These are phyloP conservation scores for Calonectria pseudoturangicola DNA, from an alignment of 2,329 filamentous ascomycete species.

Conservation along the genomic window DNA sequence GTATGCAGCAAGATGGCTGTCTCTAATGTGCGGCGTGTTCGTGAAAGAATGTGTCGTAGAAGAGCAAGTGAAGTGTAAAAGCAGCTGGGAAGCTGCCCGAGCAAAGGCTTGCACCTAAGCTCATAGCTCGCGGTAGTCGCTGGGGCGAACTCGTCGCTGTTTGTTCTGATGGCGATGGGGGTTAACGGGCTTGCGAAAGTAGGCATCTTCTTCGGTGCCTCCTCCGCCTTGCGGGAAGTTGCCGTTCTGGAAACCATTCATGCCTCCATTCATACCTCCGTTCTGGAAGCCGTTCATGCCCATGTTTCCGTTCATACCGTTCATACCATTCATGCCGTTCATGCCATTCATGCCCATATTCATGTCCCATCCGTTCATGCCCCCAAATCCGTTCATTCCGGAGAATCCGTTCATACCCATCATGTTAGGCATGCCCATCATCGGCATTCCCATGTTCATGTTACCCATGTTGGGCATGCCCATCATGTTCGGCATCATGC, in stretches of 20 bases:
- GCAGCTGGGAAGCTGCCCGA: neutral
- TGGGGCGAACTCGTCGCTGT: constrained; percentile 86
- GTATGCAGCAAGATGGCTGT: constrained; percentile 28
- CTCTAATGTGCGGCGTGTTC: constrained; percentile 25
- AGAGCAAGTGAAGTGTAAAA: constrained; percentile 27
- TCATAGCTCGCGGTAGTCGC: constrained; percentile 91
- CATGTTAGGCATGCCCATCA: constrained; percentile 58
- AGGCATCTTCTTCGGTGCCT: constrained; percentile 88
- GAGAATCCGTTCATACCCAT: constrained; percentile 58
- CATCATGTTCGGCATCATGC: constrained; percentile 60
- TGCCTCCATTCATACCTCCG: constrained; percentile 55
- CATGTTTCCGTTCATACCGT: constrained; percentile 58
- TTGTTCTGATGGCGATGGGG: constrained; percentile 91
- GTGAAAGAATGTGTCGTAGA: constrained; percentile 11
- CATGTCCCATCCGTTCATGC: constrained; percentile 55
- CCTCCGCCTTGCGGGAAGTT: constrained; percentile 71
- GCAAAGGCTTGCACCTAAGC: constrained; percentile 14
- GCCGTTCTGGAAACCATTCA: constrained; percentile 59
- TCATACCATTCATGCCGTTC: constrained; percentile 50
- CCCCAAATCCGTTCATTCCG: constrained; percentile 56
- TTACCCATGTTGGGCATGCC: constrained; percentile 58
- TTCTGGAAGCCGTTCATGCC: constrained; percentile 57
- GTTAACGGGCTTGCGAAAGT: constrained; percentile 97
- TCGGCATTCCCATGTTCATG: constrained; percentile 58
- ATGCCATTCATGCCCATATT: constrained; percentile 37